Evolutionary conservation across 495 filamentous ascomycete species (phyloP).

Genomic region (Cercophora sp.): DNA sequence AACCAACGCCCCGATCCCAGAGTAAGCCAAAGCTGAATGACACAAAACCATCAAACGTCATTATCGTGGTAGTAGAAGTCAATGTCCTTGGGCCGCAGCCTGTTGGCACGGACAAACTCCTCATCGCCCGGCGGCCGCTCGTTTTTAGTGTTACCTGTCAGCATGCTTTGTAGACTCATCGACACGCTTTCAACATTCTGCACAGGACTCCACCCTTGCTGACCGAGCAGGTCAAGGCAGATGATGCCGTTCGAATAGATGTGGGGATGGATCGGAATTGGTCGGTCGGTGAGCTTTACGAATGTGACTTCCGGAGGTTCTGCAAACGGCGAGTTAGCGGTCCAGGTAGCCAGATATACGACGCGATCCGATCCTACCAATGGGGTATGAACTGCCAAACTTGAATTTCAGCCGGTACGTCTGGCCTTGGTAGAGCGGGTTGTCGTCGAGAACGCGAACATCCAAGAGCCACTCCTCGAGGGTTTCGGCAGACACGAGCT

Average conservation of each 20-base stretch:
- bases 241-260: slow-evolving; percentile 98
- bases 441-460: slow-evolving; percentile 83
- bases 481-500: slow-evolving; percentile 72
- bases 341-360: too few relatives aligned
- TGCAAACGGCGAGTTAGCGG: slow-evolving; percentile 24
- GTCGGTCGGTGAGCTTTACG: slow-evolving; percentile 57
- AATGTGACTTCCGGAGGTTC: slow-evolving; percentile 95
- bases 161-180: slow-evolving; percentile 97
- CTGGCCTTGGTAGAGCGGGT: slow-evolving; percentile 81
- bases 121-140: slow-evolving; percentile 82
- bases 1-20: not conserved
- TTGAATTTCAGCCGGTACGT: slow-evolving; percentile 82
- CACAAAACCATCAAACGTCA: slow-evolving; percentile 53
- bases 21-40: not conserved
- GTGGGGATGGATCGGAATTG: slow-evolving; percentile 94
- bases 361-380: slow-evolving; percentile 74
- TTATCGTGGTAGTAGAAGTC: slow-evolving; percentile 86
- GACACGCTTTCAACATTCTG: slow-evolving; percentile 96
- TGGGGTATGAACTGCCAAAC: slow-evolving; percentile 82
- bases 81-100: slow-evolving; percentile 74
- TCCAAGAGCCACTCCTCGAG: slow-evolving; percentile 92
- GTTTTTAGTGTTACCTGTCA: slow-evolving; percentile 88
- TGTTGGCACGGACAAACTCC: slow-evolving; percentile 77
- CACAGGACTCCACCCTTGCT: slow-evolving; percentile 88
- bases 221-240: slow-evolving; percentile 87